A percentile compares a stretch with the other conserved stretches of the same genome.
Evolutionary conservation across 768 basidiomycete genomes (phyloP).

Genomic region (Phlebiopsis flavidoalba): DNA sequence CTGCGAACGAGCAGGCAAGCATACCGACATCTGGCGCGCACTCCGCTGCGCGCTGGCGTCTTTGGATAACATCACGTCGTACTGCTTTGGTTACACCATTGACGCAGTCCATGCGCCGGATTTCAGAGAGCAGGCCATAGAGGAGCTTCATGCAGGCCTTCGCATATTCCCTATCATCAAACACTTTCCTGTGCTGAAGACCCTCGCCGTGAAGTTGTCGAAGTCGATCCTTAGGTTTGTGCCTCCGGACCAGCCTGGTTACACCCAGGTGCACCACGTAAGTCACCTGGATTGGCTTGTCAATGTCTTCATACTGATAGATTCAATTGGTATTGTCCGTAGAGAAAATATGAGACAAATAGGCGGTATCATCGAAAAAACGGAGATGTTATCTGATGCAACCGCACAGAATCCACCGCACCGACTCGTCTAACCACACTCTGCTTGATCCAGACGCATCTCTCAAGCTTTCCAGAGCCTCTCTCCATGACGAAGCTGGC

Average conservation of each 20-base stretch:
- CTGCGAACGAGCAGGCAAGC: conserved; percentile 12
- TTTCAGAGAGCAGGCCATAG: conserved; percentile 32
- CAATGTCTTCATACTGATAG: not conserved
- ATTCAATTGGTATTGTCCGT: not conserved
- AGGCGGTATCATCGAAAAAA: conserved; percentile 18
- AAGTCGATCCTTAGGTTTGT: not conserved
- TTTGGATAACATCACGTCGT: conserved; percentile 38
- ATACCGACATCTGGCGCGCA: conserved; percentile 34
- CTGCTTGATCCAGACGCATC: conserved; percentile 15
- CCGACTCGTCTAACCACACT: conserved; percentile 33
- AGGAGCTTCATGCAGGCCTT: conserved; percentile 26
- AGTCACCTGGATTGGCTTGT: not conserved
- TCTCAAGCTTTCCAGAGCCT: not conserved
- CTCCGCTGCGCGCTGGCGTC: conserved; percentile 36
- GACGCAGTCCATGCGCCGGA: conserved; percentile 27
- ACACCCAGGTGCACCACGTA: not conserved
- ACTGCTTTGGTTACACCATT: conserved; percentile 33
- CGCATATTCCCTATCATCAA: conserved; percentile 16
- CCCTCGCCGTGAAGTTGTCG: not conserved
- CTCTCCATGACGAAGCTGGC: conserved; percentile 17
- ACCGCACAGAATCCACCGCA: too few relatives aligned
- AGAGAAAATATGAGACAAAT: conserved; percentile 18
- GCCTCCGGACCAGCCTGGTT: not conserved
- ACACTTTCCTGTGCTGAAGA: conserved; percentile 5
- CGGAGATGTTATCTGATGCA: conserved; percentile 19